Evolutionary conservation across 163 green algal species (phyloP), one percentile per base, ranked within the genome.

Genomic region (Scenedesmus sp.): DNA sequence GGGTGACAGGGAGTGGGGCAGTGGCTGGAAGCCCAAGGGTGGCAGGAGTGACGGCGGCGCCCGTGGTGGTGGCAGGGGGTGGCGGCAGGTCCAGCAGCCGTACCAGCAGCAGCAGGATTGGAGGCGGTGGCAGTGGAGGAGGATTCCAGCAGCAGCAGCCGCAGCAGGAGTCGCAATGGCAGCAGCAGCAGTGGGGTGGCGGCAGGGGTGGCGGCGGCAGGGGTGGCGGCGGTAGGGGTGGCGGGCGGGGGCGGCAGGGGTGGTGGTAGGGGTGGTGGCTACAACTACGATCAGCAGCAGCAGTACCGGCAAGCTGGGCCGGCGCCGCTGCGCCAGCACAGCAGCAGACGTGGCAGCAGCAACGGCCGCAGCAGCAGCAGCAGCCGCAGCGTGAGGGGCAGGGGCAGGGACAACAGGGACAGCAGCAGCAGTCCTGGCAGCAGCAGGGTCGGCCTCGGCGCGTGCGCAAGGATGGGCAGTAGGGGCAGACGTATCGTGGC

Each of bases 361-460:
- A n/a, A n/a, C n/a, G n/a, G n/a, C n/a, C n/a, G n/a, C n/a, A n/a
- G n/a, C n/a, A n/a, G 53, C 83, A 56, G 51, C n/a, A 16, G 79
- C 40, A 61, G 40, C 40, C 6, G 79, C 44, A 85, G 79, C 40
- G 44, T 65, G 37, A 83, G 4, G 37, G 40, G 10, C 73, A 43
- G n/a, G 73, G 44, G 7, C 84, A 59, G 37, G 24, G 44, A 33
- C 84, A 82, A 61, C 51, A 82, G 84, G 42, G 44, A 13, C 84
- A 89, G 84, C 84, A 81, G 61, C 84, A 89, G 59, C 84, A 42
- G 59, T 51, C 61, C 26, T 89, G 26, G n/a, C 44, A 51, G 84
- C 84, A 89, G 84, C 84, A 89, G 42, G 42, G 68, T 5, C 84
- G 68, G 33, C 56, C 53, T 33, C 56, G 65, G 24, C 59, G 81